These are phyloP conservation scores for Usnea hakonensis DNA, from an alignment of 495 filamentous ascomycete species.

Conservation along the genomic window DNA sequence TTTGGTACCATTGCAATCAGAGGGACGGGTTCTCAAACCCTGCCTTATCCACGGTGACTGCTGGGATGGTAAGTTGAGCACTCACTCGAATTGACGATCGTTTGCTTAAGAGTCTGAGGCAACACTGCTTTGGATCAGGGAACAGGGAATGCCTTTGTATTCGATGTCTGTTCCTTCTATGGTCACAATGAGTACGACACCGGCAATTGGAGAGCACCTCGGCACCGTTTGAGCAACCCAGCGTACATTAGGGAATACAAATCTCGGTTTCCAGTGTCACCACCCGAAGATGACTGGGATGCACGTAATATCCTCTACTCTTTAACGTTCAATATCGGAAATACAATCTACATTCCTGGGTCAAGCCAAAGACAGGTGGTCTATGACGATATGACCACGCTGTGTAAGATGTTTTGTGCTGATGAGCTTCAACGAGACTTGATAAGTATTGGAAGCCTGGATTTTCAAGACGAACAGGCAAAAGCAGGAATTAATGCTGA, in stretches of 20 bases:
- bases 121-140: slow-evolving; percentile 34
- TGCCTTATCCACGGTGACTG: slow-evolving; percentile 41
- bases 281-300: slow-evolving; percentile 26
- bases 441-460: background rate
- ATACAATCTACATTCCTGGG: slow-evolving; percentile 27
- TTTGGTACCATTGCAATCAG: slow-evolving; percentile 34
- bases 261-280: slow-evolving; percentile 21
- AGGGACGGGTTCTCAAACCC: slow-evolving; percentile 34
- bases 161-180: slow-evolving; percentile 41
- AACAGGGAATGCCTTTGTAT: slow-evolving; percentile 34
- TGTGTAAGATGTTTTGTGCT: slow-evolving; percentile 11
- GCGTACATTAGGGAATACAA: slow-evolving; percentile 25
- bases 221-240: slow-evolving; percentile 25
- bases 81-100: background rate
- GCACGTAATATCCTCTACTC: slow-evolving; percentile 26
- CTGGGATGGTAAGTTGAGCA: slow-evolving; percentile 31
- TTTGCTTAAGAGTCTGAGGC: slow-evolving; percentile 13
- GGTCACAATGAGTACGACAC: slow-evolving; percentile 40
- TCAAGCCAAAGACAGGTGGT: slow-evolving; percentile 16
- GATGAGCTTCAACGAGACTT: slow-evolving; percentile 8
- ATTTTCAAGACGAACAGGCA: background rate
- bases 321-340: slow-evolving; percentile 27
- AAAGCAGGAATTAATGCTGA: background rate
- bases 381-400: slow-evolving; percentile 11
- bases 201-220: slow-evolving; percentile 23